Evolutionary conservation across 2,329 filamentous ascomycete species (phyloP).

Genomic region (Penicillium polonicum): DNA sequence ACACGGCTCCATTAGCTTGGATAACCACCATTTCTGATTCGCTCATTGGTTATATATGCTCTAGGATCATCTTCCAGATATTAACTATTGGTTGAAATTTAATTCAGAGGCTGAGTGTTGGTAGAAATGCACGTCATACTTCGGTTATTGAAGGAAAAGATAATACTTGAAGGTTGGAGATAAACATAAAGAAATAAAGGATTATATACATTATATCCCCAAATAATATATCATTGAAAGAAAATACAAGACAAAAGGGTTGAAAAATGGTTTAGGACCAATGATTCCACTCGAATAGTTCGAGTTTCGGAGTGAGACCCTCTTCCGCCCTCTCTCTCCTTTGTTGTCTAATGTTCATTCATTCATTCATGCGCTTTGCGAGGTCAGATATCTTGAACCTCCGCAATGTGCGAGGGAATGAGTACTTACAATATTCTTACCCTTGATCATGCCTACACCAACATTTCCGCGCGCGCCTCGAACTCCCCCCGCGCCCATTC

Average conservation of each 20-base stretch:
- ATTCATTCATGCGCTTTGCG: neutral
- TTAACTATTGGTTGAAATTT: conserved; percentile 3
- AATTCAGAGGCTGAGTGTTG: neutral
- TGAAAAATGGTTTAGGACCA: neutral
- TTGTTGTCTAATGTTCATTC: neutral
- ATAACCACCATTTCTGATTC: conserved; percentile 4
- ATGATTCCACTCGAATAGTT: neutral
- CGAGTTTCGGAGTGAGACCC: neutral
- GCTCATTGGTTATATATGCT: conserved; percentile 1
- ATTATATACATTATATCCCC: neutral
- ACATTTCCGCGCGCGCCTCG: conserved; percentile 14
- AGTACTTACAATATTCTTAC: neutral
- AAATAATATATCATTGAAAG: neutral
- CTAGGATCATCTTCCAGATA: neutral
- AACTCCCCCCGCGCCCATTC: conserved; percentile 7
- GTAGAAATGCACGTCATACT: conserved; percentile 2
- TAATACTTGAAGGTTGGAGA: neutral
- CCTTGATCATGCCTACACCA: conserved; percentile 8
- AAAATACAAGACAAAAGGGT: neutral
- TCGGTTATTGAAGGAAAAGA: conserved; percentile 1
- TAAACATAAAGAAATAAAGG: neutral
- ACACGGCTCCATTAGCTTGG: conserved; percentile 6
- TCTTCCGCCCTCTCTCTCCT: neutral
- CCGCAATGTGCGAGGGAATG: conserved; percentile 1
- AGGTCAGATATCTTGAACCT: neutral